Conservation (phyloP, 2,329 filamentous ascomycete genomes). For the Drechslera avenae region DNA sequence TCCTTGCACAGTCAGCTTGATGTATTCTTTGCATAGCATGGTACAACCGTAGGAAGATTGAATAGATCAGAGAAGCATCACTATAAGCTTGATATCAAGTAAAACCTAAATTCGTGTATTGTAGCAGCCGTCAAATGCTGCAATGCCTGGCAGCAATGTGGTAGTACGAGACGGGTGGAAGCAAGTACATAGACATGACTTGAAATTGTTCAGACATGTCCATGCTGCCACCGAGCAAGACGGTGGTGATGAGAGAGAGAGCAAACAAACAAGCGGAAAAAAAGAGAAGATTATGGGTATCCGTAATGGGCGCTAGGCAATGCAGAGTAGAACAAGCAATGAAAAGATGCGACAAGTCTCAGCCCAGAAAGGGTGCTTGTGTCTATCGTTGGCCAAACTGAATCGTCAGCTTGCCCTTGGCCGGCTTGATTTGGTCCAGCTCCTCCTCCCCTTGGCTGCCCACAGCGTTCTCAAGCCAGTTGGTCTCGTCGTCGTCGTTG, state of each 20-base stretch:
- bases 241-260: background rate
- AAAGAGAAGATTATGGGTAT: conserved; percentile 35
- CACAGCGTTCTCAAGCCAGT: conserved; percentile 42
- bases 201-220: background rate
- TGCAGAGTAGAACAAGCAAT: conserved; percentile 34
- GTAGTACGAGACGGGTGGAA: background rate
- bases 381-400: conserved; percentile 42
- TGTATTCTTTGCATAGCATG: too few species aligned
- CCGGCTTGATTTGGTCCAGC: conserved; percentile 25
- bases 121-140: too few species aligned
- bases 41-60: too few species aligned
- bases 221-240: conserved; percentile 3
- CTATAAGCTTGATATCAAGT: too few species aligned
- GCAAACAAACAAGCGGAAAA: background rate
- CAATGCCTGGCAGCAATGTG: too few species aligned
- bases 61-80: too few species aligned
- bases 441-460: conserved; percentile 30
- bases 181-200: background rate
- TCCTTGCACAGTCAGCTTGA: too few species aligned
- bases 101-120: too few species aligned
- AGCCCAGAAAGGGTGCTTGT: conserved; percentile 6
- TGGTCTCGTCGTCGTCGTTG: conserved; percentile 42
- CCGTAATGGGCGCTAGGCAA: conserved; percentile 19
- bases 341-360: conserved; percentile 23
- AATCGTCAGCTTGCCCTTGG: conserved; percentile 44